phyloP scores from a whole-genome alignment of 2,329 filamentous ascomycete species.

The Paraconiothyrium brasiliense region DNA sequence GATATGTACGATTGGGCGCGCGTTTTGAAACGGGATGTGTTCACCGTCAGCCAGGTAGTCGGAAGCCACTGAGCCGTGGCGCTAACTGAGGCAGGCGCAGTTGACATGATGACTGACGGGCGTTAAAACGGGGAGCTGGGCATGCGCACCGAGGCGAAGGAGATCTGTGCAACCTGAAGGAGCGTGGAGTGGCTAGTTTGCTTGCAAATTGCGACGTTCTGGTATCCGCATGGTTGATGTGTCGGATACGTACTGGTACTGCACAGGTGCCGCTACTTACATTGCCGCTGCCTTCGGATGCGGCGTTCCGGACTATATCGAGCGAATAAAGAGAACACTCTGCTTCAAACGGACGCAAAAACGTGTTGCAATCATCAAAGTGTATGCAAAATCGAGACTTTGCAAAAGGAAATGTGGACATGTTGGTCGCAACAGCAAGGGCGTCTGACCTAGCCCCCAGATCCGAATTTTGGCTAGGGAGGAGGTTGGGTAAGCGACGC shows the following conservation, averaged over 20 bases:
- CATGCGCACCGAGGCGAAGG: neutral
- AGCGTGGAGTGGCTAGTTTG: neutral
- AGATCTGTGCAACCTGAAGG: neutral
- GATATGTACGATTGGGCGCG: constrained; percentile 22
- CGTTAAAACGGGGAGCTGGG: constrained; percentile 5
- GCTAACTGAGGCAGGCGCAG: constrained; percentile 23
- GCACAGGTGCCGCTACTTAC: neutral
- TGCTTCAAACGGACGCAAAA: no score
- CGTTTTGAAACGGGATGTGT: constrained; percentile 20
- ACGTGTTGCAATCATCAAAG: neutral
- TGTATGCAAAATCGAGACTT: neutral
- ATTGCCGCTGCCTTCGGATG: neutral
- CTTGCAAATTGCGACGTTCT: neutral
- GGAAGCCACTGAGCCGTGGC: constrained; percentile 18
- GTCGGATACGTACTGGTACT: neutral
- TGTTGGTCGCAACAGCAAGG: neutral
- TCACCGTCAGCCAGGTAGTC: constrained; percentile 18
- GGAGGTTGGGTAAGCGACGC: constrained; percentile 32
- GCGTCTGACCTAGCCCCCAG: constrained; percentile 9
- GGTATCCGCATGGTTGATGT: neutral
- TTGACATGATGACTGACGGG: constrained; percentile 8
- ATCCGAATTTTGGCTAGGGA: constrained; percentile 26
- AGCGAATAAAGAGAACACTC: neutral
- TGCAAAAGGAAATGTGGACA: neutral
- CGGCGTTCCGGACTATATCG: constrained; percentile 1